phyloP scores from a whole-genome alignment of 202 grass and related monocot species.

The Panicum virgatum region DNA sequence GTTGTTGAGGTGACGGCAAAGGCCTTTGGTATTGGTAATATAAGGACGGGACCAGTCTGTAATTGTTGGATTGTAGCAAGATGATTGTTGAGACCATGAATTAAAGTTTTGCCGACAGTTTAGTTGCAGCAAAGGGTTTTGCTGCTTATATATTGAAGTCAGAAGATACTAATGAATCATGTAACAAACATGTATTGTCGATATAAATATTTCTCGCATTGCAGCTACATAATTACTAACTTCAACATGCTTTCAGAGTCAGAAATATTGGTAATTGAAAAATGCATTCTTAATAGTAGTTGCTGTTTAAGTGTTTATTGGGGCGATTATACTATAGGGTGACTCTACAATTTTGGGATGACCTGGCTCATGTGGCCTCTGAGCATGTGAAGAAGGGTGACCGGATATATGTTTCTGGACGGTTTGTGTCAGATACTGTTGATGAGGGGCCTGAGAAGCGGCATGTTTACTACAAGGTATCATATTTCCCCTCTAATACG shows the following conservation, averaged over 20 bases:
- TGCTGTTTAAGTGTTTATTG: neutral
- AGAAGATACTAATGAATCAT: neutral
- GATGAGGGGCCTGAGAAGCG: conserved; percentile 63
- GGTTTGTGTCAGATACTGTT: conserved; percentile 75
- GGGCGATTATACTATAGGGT: conserved; percentile 52
- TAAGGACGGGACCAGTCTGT: neutral
- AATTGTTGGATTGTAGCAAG: neutral
- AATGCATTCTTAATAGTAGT: conserved; percentile 11
- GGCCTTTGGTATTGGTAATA: neutral
- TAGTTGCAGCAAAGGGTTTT: neutral
- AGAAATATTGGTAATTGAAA: neutral
- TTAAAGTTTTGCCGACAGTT: neutral
- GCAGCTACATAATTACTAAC: neutral
- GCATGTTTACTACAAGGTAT: conserved; percentile 86
- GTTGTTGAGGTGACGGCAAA: neutral
- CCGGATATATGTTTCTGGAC: conserved; percentile 81
- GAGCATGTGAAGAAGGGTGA: conserved; percentile 80
- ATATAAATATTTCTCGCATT: neutral
- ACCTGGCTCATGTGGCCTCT: conserved; percentile 68
- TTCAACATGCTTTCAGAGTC: neutral
- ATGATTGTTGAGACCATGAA: neutral
- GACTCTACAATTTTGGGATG: conserved; percentile 90
- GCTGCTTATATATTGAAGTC: neutral
- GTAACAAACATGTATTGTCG: neutral
- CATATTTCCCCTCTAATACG: neutral